Conservation (phyloP, 208 protist species). For the Willaertia magna region DNA sequence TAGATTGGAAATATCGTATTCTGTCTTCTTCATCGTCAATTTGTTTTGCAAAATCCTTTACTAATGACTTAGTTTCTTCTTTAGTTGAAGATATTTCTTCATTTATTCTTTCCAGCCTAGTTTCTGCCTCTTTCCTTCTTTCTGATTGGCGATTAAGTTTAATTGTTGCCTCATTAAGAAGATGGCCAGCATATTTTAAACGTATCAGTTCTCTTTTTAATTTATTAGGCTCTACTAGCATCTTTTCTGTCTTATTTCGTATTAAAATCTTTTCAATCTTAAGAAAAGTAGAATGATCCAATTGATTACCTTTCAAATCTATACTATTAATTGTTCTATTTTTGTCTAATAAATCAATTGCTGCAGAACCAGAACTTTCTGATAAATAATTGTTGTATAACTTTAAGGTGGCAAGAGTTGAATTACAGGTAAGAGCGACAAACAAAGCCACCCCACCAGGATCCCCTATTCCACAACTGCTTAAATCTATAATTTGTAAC, state of each 20-base stretch:
- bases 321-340: neutral
- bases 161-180: neutral
- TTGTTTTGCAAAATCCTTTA: neutral
- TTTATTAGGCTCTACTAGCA: neutral
- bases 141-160: neutral
- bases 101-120: neutral
- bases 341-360: neutral
- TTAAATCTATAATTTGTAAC: neutral
- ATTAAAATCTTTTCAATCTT: neutral
- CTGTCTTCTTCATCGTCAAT: neutral
- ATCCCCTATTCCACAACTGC: neutral
- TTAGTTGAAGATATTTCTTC: neutral
- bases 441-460: neutral
- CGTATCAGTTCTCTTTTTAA: neutral
- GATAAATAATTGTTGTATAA: neutral
- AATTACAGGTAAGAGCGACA: neutral
- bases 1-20: neutral
- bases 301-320: constrained; percentile 3
- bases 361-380: neutral
- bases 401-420: neutral
- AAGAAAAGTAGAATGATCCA: neutral
- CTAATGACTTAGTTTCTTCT: neutral
- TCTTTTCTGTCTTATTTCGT: neutral
- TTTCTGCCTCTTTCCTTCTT: neutral
- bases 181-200: neutral